phyloP scores from a whole-genome alignment of 2,329 filamentous ascomycete genomes.

The Drechslerella dactyloides region DNA sequence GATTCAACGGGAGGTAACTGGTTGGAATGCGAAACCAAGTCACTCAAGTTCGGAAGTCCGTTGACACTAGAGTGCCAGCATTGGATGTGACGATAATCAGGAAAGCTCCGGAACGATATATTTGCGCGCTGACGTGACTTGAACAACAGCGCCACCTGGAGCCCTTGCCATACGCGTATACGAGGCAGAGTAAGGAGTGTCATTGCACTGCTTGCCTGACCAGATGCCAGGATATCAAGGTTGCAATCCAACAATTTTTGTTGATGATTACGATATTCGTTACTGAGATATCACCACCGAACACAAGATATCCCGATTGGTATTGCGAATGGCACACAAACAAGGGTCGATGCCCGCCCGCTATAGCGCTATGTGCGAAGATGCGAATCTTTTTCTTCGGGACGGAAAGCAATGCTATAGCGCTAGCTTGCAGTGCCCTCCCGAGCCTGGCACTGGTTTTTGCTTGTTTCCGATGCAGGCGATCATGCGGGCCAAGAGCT shows the following conservation, averaged over 20 bases:
- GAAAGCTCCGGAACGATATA: background rate
- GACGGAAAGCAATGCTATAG: background rate
- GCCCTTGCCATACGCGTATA: background rate
- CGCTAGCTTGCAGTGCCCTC: constrained; percentile 9
- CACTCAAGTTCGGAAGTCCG: background rate
- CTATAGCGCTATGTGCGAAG: background rate
- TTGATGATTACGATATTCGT: constrained; percentile 3
- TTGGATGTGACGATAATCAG: background rate
- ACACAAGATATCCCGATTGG: constrained; percentile 15
- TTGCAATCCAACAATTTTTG: constrained; percentile 33
- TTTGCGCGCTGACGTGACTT: background rate
- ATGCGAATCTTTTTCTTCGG: background rate
- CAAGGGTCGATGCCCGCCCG: background rate
- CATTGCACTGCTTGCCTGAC: constrained; percentile 4
- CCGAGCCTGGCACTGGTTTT: constrained; percentile 30
- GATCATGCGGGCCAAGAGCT: constrained; percentile 41
- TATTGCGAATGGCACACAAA: constrained; percentile 10
- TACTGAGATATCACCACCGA: constrained; percentile 4
- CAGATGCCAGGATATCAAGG: constrained; percentile 12
- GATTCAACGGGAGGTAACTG: constrained; percentile 3
- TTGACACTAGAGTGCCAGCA: background rate
- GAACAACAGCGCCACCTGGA: background rate
- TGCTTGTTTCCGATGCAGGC: constrained; percentile 36
- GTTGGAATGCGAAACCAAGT: background rate
- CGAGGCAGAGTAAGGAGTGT: background rate